These are phyloP conservation scores for Linnemannia schmuckeri DNA, from an alignment of 192 early-diverging fungal species.

Conservation along the genomic window DNA sequence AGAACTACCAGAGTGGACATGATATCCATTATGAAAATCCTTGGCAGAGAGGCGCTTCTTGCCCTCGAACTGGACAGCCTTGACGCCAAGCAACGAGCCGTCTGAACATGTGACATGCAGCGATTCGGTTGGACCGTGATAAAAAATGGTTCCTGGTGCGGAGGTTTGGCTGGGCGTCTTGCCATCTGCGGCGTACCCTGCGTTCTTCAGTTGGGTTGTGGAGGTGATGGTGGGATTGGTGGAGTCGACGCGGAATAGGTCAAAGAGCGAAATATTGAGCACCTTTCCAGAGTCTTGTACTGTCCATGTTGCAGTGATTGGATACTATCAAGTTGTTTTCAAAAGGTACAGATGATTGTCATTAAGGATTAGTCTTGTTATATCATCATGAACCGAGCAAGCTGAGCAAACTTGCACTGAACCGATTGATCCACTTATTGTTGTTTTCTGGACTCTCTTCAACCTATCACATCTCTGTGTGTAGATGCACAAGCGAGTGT, in stretches of 20 bases:
- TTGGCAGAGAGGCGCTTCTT: slow-evolving; percentile 66
- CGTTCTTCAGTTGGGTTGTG: background rate
- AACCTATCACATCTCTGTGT: background rate
- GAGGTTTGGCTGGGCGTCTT: background rate
- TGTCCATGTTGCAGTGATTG: slow-evolving; percentile 64
- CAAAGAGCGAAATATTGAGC: slow-evolving; percentile 39
- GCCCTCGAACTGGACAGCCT: slow-evolving; percentile 69
- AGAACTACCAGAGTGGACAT: slow-evolving; percentile 44
- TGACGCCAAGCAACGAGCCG: slow-evolving; percentile 62
- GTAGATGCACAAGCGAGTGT: too few species aligned
- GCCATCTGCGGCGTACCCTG: slow-evolving; percentile 20
- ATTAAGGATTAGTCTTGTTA: background rate
- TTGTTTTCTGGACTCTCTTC: background rate
- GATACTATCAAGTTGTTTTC: slow-evolving; percentile 59
- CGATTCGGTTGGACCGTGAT: slow-evolving; percentile 23
- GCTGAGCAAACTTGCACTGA: too few species aligned
- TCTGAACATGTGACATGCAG: slow-evolving; percentile 69
- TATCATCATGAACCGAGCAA: background rate
- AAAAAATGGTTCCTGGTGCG: slow-evolving; percentile 41
- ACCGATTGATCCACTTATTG: background rate
- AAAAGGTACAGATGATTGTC: slow-evolving; percentile 8
- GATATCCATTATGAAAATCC: slow-evolving; percentile 84
- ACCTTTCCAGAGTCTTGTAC: slow-evolving; percentile 61
- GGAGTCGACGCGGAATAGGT: slow-evolving; percentile 31
- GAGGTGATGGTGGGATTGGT: background rate